Conservation (phyloP, 495 filamentous ascomycete species). For the Trichoderma erinaceum region DNA sequence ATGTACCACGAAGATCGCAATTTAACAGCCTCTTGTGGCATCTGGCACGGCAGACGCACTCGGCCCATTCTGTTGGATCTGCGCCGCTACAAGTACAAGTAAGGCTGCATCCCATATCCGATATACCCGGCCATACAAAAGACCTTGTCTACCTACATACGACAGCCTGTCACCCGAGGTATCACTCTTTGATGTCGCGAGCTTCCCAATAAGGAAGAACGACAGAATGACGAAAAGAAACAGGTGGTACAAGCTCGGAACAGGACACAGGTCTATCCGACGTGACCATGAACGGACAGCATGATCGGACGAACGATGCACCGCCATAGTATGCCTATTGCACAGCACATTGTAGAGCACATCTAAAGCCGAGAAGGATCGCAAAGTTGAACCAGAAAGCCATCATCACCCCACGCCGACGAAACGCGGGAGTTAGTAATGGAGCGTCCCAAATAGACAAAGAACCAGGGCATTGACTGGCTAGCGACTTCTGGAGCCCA, state of each 20-base stretch:
- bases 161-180: neutral
- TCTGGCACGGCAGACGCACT: neutral
- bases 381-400: neutral
- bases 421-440: neutral
- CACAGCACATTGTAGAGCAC: neutral
- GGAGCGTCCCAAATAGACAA: constrained; percentile 10
- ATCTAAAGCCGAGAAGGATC: neutral
- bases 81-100: neutral
- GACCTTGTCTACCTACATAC: neutral
- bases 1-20: constrained; percentile 1
- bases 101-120: neutral
- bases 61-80: constrained; percentile 2
- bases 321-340: neutral
- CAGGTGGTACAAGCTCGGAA: neutral
- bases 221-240: neutral
- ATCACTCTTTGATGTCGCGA: neutral
- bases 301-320: neutral
- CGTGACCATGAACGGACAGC: neutral
- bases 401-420: constrained; percentile 7
- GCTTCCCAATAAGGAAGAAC: neutral
- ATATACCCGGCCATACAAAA: neutral
- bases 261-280: neutral
- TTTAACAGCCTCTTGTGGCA: neutral
- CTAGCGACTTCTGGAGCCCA: neutral
- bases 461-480: constrained; percentile 5